A percentile compares a stretch with the other conserved stretches of the same genome.
Conservation (phyloP, 208 protist species). For the Leishmania aethiopica region DNA sequence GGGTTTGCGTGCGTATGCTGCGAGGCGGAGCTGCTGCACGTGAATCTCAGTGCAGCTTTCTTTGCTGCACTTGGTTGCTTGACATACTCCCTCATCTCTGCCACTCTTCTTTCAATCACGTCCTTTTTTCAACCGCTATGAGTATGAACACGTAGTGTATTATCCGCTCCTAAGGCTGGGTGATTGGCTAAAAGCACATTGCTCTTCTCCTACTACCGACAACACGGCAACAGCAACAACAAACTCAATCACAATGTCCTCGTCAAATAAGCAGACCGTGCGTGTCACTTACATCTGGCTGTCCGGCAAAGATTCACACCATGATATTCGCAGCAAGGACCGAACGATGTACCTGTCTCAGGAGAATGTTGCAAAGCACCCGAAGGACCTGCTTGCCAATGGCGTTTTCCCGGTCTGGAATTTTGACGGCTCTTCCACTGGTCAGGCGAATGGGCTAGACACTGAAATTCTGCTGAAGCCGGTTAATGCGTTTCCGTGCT, state of each 20-base stretch:
- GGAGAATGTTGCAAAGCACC: constrained; percentile 54
- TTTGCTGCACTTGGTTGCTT: not conserved
- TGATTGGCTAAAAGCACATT: not conserved
- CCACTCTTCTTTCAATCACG: not conserved
- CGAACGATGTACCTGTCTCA: constrained; percentile 73
- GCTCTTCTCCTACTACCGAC: not conserved
- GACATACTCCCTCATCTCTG: not conserved
- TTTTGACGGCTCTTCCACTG: constrained; percentile 96
- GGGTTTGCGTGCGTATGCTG: not conserved
- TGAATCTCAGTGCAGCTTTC: not conserved
- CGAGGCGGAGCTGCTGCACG: not conserved
- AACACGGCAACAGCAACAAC: not conserved
- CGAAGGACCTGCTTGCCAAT: constrained; percentile 71
- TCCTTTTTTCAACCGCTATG: not conserved
- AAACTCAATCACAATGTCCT: constrained; percentile 18
- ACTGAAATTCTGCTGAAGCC: constrained; percentile 92
- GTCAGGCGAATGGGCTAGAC: constrained; percentile 66
- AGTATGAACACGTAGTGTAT: not conserved
- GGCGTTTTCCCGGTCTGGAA: constrained; percentile 96
- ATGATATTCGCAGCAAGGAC: constrained; percentile 90
- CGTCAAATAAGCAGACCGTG: constrained; percentile 44
- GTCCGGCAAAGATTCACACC: constrained; percentile 74
- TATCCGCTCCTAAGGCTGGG: not conserved
- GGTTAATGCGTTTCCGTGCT: constrained; percentile 81
- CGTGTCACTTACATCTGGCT: constrained; percentile 90